These are phyloP conservation scores for Rubroboletus pulcherrimus DNA, from an alignment of 768 basidiomycete genomes.

Conservation along the genomic window DNA sequence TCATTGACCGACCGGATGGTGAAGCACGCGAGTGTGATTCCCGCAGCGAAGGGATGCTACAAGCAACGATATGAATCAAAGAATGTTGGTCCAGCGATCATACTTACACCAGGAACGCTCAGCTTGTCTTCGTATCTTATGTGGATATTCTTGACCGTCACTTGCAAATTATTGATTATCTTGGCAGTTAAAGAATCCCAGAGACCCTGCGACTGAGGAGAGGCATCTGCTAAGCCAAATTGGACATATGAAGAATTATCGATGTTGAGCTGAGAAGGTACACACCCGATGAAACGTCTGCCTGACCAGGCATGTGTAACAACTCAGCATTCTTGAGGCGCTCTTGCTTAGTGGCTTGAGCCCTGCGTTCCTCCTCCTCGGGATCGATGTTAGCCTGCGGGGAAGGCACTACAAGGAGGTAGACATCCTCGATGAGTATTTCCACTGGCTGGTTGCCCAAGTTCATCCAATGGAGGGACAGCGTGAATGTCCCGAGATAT, in stretches of 20 bases:
- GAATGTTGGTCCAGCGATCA: neutral
- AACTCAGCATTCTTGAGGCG: constrained; percentile 86
- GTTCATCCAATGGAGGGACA: constrained; percentile 88
- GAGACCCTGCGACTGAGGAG: constrained; percentile 79
- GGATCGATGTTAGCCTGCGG: constrained; percentile 64
- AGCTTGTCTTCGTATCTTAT: constrained; percentile 93
- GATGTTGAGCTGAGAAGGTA: neutral
- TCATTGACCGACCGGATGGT: constrained; percentile 86
- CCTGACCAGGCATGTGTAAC: constrained; percentile 61
- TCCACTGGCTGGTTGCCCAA: constrained; percentile 88
- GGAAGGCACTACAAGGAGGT: constrained; percentile 86
- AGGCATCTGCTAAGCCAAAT: constrained; percentile 37
- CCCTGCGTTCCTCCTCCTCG: constrained; percentile 79
- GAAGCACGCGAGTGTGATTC: constrained; percentile 84
- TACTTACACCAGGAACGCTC: constrained; percentile 85
- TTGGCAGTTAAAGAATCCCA: constrained; percentile 80
- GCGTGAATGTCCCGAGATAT: constrained; percentile 78
- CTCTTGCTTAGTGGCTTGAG: constrained; percentile 84
- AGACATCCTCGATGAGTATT: constrained; percentile 89
- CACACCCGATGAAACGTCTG: constrained; percentile 49
- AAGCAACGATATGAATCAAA: neutral
- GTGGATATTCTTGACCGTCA: constrained; percentile 94
- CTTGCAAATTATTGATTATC: constrained; percentile 93
- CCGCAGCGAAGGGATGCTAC: constrained; percentile 93
- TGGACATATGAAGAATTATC: neutral